Percentiles rank a stretch among this genome's conserved stretches.
Conservation (phyloP, 768 basidiomycete genomes). For the Hirschioporus abietinus region DNA sequence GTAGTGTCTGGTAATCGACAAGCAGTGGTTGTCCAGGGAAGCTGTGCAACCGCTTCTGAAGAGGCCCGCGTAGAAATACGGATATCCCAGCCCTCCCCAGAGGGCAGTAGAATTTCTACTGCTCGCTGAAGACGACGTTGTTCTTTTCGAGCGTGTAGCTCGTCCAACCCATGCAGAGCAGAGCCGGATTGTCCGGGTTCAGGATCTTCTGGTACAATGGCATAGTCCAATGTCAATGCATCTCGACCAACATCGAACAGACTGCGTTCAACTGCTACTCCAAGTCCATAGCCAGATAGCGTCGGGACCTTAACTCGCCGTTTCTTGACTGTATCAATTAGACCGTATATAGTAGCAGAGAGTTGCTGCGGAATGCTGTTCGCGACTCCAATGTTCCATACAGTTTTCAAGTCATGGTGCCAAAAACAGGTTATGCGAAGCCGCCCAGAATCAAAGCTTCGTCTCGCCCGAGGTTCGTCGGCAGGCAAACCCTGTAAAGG, state of each 20-base stretch:
- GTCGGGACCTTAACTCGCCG: constrained; percentile 73
- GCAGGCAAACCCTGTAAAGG: constrained; percentile 32
- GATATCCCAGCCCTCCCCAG: constrained; percentile 80
- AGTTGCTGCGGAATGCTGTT: constrained; percentile 71
- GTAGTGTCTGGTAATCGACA: constrained; percentile 31
- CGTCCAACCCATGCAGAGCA: constrained; percentile 47
- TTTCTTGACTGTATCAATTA: constrained; percentile 75
- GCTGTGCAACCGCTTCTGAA: constrained; percentile 60
- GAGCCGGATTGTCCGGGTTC: constrained; percentile 16
- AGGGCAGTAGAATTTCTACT: constrained; percentile 76
- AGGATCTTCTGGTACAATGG: constrained; percentile 67
- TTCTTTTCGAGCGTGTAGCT: constrained; percentile 59
- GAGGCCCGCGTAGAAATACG: constrained; percentile 73
- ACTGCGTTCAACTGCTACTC: constrained; percentile 73
- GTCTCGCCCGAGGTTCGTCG: constrained; percentile 27
- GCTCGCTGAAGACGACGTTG: constrained; percentile 65
- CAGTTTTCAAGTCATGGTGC: constrained; percentile 87
- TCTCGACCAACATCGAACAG: constrained; percentile 80
- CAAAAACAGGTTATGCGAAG: constrained; percentile 88
- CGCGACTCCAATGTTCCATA: constrained; percentile 75
- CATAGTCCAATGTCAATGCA: constrained; percentile 77
- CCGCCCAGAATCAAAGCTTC: constrained; percentile 27
- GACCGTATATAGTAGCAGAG: constrained; percentile 75
- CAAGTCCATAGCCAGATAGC: constrained; percentile 72
- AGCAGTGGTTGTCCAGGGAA: constrained; percentile 70